Evolutionary conservation across 176 grass and related monocot genomes (phyloP), one percentile per base, ranked within the genome.

Genomic region (Aechmea fasciata): DNA sequence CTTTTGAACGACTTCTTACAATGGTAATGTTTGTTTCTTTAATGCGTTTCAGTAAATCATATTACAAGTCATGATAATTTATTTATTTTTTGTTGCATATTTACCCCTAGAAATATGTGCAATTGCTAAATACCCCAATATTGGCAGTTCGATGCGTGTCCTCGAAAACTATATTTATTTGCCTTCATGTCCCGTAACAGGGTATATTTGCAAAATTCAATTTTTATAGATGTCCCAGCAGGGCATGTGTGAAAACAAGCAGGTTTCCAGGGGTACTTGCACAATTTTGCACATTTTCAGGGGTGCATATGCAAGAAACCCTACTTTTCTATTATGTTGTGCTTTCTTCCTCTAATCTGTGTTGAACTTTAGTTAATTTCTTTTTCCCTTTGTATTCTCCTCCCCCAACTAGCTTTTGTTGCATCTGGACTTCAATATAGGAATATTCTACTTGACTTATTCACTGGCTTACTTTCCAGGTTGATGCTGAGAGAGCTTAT

Each of bases 401-500:
- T 26, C 4, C 7, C 33, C 33, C 33, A 4, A 41, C 33, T 7
- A 7, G 33, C 33, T 33, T 33, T 6, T 71, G 28, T 9, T 23
- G 55, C 17, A 25, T 13, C 54, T 7, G 3, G 3, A 9, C 10
- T 55, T 29, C 8, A 1, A 3, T 57, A 33, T 1, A 71, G 49
- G 10, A 51, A 12, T 51, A 67, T 71, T 51, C 49, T 11, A 22
- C 22, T 64, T 48, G 66, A 77, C 52, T 83, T 72, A 47, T 59
- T 11, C 24, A 68, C 18, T 65, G 23, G 19, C 22, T 50, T 22
- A 50, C 52, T 61, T 41, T 82, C 10, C 74, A 97, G 94, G 94
- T 97, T 82, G 94, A 92, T 83, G 94, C 94, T 50, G 94, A 97
- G 78, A 92, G 84, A 85, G 65, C 69, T 68, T 97, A 92, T 83